Evolutionary conservation across 352 stramenopile species (phyloP).

Genomic region (Lagenidium giganteum): DNA sequence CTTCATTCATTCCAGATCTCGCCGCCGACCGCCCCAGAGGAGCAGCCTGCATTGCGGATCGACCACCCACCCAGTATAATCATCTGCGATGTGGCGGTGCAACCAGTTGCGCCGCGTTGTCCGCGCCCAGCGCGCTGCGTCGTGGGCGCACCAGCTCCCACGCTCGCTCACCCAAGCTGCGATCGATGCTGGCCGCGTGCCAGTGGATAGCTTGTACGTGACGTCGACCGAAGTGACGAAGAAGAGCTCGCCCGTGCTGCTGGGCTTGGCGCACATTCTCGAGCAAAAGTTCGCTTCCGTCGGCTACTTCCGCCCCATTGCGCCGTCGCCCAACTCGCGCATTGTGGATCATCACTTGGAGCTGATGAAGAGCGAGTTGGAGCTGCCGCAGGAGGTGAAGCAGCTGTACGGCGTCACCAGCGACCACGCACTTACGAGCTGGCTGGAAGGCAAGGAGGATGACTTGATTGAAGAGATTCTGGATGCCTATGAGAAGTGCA

Average conservation of each 20-base stretch:
- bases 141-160: no score
- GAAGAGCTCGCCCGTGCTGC: conserved; percentile 63
- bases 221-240: conserved; percentile 59
- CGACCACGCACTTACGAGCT: conserved; percentile 39
- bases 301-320: conserved; percentile 77
- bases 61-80: no score
- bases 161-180: neutral
- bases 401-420: conserved; percentile 60
- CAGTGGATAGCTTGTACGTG: conserved; percentile 59
- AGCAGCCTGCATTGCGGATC: no score
- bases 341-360: conserved; percentile 64
- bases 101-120: no score
- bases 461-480: conserved; percentile 70
- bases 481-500: conserved; percentile 45
- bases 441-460: conserved; percentile 54
- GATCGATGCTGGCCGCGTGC: conserved; percentile 15
- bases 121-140: no score
- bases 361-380: conserved; percentile 57
- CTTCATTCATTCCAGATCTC: no score
- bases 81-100: no score
- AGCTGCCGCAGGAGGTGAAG: conserved; percentile 31
- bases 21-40: no score
- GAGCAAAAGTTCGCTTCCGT: conserved; percentile 71
- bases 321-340: conserved; percentile 24
- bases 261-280: conserved; percentile 59